Evolutionary conservation across 805 yeast species (phyloP), one percentile per base, ranked within the genome.

Genomic region (Ogataea henricii): DNA sequence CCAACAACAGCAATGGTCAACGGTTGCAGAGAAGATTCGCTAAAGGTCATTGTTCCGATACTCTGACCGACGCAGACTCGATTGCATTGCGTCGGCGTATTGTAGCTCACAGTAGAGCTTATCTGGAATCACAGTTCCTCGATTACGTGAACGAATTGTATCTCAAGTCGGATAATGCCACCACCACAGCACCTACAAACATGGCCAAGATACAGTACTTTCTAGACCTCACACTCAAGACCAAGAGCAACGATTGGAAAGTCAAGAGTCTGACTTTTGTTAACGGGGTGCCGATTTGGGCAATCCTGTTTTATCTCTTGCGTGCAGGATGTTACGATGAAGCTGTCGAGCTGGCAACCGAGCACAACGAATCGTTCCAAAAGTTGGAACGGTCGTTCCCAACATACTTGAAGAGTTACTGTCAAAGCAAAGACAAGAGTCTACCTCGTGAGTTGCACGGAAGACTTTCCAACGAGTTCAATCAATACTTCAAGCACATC

Each of bases 281-380:
- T 20, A 91, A 92, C 66, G 90, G 90, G 14, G 72, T 79, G 1
- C 98, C 98, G 8, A 79, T 94, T n/a, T 92, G 99, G 99, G 96
- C 97, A 0, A 69, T 89, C 32, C 69, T 94, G 9, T 94, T 86
- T 63, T 92, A 88, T 66, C 72, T 92, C 52, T 65, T 94, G 43
- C 82, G 99, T 60, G 83, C 92, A 3, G 98, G 99, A 2, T 79
- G 87, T 54, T 69, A 79, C 53, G 71, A 80, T 40, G 98, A 91
- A 55, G 96, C 96, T 0, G 69, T 87, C 26, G 82, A 82, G 32
- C 78, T 87, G 44, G 83, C 88, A 2, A 59, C 74, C 4, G 77
- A 79, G 40, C 81, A 88, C 60, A 79, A 78, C 52, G 82, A 83
- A 34, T 79, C 86, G 16, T 89, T 94, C 67, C 86, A 85, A 61